Base-by-base conservation (phyloP, 805 yeast species). In the Diddensiella santjacobensis region DNA sequence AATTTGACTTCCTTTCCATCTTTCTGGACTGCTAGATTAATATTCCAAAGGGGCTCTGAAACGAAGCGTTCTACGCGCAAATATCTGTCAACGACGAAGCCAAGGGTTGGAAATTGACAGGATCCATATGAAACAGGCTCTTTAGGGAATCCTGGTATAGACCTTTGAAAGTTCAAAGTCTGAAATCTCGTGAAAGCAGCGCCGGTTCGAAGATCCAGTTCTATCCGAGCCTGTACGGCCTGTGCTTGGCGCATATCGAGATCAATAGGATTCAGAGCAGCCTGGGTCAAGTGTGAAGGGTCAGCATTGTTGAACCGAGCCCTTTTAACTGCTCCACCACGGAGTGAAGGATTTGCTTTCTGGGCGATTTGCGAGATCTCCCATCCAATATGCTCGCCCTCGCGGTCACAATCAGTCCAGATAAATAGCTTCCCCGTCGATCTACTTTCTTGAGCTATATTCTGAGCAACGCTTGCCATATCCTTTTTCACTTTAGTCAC, bases 391-490 rank as follows among this genome's bases (percentile, higher is more conserved):
- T 81, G 84, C 64, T 90, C 98, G 1, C 98, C 98, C 63, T 90
- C 98, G 31, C 97, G 72, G 73, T 90, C 98, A 67, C 99, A 93
- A 74, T 93, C 99, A 0, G 99, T 93, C 98, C 99, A 93, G 4
- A 93, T 87, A 86, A 88, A 87, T 47, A 93, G 67, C 35, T 70
- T 69, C 45, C 80, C 77, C 3, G 87, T 78, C 17, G 59, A 60
- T 36, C 81, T 64, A 3, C 89, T 85, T 60, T 88, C 88, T 3
- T 65, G 65, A 24, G 75, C 64, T 42, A 93, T 87, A 61, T 91
- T 93, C 8, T 71, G 66, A 2, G 83, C 83, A 19, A 88, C 74
- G 26, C 68, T 70, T 49, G 56, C 57, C 49, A 73, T 73, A 41
- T 72, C 74, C 37, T 69, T 64, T 10, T 72, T 70, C 26, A 71